Evolutionary conservation across 2,329 filamentous ascomycete species (phyloP).

Genomic region (Colletotrichum euphorbiae): DNA sequence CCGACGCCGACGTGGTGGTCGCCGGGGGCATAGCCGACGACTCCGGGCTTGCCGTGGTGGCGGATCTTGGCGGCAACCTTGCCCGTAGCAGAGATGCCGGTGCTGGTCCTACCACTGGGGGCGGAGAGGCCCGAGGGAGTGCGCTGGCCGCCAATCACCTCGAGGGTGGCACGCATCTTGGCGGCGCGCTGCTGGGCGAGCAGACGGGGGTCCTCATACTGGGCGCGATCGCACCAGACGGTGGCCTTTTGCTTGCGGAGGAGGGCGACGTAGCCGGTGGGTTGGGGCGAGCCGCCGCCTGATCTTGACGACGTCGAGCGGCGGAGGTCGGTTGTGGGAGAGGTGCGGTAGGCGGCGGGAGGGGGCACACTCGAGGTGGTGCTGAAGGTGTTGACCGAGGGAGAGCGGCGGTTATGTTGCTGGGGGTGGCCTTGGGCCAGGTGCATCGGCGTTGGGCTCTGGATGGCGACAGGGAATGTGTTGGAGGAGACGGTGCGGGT

Average conservation of each 20-base stretch:
- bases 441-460: slow-evolving; percentile 48
- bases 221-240: slow-evolving; percentile 96
- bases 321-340: slow-evolving; percentile 70
- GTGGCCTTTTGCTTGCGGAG: slow-evolving; percentile 97
- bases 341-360: slow-evolving; percentile 67
- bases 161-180: slow-evolving; percentile 85
- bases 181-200: slow-evolving; percentile 86
- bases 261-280: slow-evolving; percentile 91
- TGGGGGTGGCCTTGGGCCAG: slow-evolving; percentile 50
- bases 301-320: slow-evolving; percentile 87
- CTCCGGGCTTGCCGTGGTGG: slow-evolving; percentile 84
- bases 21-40: slow-evolving; percentile 82
- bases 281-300: slow-evolving; percentile 59
- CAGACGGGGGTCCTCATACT: slow-evolving; percentile 89
- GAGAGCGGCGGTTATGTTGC: slow-evolving; percentile 65
- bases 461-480: slow-evolving; percentile 55
- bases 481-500: slow-evolving; percentile 69
- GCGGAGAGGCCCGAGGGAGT: slow-evolving; percentile 58
- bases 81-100: slow-evolving; percentile 69
- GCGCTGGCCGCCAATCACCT: slow-evolving; percentile 76
- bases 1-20: slow-evolving; percentile 79
- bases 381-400: slow-evolving; percentile 76
- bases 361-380: slow-evolving; percentile 76
- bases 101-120: slow-evolving; percentile 67
- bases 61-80: slow-evolving; percentile 87